Conservation (phyloP, 345 rosid species). For the Chamaenerion angustifolium region DNA sequence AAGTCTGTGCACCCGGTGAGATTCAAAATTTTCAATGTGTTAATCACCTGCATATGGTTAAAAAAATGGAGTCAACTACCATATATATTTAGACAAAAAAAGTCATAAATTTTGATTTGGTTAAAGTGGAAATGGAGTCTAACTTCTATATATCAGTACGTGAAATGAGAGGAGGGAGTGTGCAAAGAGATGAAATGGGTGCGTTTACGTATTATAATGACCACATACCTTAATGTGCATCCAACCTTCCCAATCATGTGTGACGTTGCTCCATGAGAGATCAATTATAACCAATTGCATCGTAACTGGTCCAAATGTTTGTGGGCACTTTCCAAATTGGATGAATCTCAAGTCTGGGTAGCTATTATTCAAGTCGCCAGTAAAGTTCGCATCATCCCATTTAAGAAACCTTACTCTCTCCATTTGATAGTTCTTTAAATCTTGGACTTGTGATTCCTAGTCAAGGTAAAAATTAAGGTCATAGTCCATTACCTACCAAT, state of each 20-base stretch:
- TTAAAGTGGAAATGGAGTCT: no score
- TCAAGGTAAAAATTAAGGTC: background rate
- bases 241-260: conserved; percentile 1
- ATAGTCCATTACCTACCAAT: background rate
- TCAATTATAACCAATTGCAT: background rate
- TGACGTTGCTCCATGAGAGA: background rate
- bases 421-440: background rate
- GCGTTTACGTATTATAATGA: no score
- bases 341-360: background rate
- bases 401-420: background rate
- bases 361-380: background rate
- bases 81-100: no score
- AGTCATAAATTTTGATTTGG: no score
- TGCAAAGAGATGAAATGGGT: no score
- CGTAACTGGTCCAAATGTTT: background rate
- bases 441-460: background rate
- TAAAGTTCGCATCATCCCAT: background rate
- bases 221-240: background rate
- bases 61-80: no score
- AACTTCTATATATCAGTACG: no score
- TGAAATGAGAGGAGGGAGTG: no score
- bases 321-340: background rate
- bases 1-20: conserved; percentile 3
- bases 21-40: conserved; percentile 6
- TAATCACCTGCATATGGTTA: background rate